Percentiles rank a stretch among this genome's conserved stretches.
Evolutionary conservation across 1,284 basidiomycete genomes (phyloP).

Genomic region (Salmacisia buchloeana): DNA sequence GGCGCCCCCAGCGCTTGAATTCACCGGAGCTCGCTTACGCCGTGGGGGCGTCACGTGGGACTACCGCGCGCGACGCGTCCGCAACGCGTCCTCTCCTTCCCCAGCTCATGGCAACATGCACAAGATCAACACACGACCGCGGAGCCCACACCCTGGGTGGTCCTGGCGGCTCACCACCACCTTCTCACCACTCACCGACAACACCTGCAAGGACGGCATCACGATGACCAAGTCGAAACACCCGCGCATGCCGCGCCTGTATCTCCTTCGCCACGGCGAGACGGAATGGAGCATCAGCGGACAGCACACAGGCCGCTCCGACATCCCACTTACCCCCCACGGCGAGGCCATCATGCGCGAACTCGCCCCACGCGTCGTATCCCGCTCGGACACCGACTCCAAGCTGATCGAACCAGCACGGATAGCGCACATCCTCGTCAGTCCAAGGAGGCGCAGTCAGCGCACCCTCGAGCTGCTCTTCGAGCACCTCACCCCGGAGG

Average conservation of each 20-base stretch:
- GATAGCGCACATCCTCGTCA: slow-evolving; percentile 38
- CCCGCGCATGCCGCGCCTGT: slow-evolving; percentile 39
- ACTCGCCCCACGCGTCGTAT: slow-evolving; percentile 38
- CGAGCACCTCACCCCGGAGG: slow-evolving; percentile 23
- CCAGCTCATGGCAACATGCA: too few species aligned
- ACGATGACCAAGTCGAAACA: not conserved
- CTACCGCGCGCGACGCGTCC: too few species aligned
- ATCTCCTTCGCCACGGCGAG: slow-evolving; percentile 46
- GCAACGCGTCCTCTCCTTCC: too few species aligned
- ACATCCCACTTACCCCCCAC: slow-evolving; percentile 41
- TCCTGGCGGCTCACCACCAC: too few species aligned
- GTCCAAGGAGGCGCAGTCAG: slow-evolving; percentile 33
- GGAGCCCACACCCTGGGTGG: too few species aligned
- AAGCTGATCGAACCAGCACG: slow-evolving; percentile 37
- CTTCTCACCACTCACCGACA: not conserved
- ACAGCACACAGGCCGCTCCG: slow-evolving; percentile 45
- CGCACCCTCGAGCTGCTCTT: slow-evolving; percentile 41
- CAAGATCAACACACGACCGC: too few species aligned
- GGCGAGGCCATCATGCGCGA: slow-evolving; percentile 39
- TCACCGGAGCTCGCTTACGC: too few species aligned
- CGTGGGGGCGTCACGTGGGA: too few species aligned
- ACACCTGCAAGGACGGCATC: not conserved
- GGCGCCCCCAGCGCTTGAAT: too few species aligned
- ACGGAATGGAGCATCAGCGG: slow-evolving; percentile 48
- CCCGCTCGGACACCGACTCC: slow-evolving; percentile 15